Conservation (phyloP, 306 rosid genomes). For the Prunus campanulata region DNA sequence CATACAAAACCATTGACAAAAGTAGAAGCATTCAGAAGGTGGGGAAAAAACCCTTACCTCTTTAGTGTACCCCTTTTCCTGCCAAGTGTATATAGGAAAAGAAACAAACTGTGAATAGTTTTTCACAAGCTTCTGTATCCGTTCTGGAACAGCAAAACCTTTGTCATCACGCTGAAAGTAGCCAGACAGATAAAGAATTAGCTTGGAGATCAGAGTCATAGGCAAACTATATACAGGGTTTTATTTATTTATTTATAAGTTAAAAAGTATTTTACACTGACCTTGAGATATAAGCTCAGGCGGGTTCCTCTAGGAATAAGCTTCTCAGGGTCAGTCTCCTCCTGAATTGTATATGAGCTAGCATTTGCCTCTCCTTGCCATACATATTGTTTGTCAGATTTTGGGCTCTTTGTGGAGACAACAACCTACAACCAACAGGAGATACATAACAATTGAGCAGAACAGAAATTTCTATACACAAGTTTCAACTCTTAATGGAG, state of each 20-base stretch:
- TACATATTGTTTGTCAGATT: conserved; percentile 81
- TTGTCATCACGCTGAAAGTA: conserved; percentile 76
- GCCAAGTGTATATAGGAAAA: conserved; percentile 93
- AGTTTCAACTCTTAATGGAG: neutral
- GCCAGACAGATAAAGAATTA: neutral
- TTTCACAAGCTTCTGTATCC: conserved; percentile 81
- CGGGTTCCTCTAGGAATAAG: conserved; percentile 85
- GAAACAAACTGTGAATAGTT: conserved; percentile 93
- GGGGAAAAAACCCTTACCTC: conserved; percentile 47
- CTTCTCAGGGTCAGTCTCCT: conserved; percentile 88
- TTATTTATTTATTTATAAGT: neutral
- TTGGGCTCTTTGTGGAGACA: conserved; percentile 90
- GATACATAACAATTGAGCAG: conserved; percentile 14
- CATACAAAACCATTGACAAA: neutral
- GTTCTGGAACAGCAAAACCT: conserved; percentile 86
- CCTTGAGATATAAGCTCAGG: conserved; percentile 84
- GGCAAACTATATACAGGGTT: neutral
- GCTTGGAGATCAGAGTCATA: conserved; percentile 8
- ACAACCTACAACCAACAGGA: conserved; percentile 57
- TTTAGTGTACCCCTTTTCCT: conserved; percentile 87
- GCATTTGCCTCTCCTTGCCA: conserved; percentile 99
- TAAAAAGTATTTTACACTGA: conserved; percentile 1
- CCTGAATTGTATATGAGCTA: conserved; percentile 82
- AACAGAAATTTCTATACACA: neutral
- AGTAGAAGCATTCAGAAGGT: conserved; percentile 6